Conservation (phyloP, 495 filamentous ascomycete genomes). For the Thermothielavioides terrestris region DNA sequence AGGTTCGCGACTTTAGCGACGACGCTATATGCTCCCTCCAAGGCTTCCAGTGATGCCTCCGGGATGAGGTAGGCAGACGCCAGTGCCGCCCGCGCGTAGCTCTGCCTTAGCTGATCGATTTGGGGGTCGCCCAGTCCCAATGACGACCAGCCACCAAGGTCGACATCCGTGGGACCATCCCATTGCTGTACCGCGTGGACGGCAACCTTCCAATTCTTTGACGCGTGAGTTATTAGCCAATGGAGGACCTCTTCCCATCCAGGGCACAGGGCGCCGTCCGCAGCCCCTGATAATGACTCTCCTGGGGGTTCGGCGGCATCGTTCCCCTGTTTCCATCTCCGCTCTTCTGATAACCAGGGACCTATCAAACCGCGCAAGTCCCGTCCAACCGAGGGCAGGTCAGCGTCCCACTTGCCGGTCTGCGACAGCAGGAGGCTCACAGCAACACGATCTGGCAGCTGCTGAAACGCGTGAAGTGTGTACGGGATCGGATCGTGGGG, state of each 20-base stretch:
- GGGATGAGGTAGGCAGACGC: conserved; percentile 64
- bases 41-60: conserved; percentile 46
- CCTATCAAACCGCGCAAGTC: conserved; percentile 70
- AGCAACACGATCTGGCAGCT: conserved; percentile 52
- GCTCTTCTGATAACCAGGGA: conserved; percentile 73
- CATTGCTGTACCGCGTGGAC: conserved; percentile 61
- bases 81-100: conserved; percentile 65
- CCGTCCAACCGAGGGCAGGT: conserved; percentile 46
- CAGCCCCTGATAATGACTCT: neutral
- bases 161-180: conserved; percentile 73
- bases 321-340: conserved; percentile 39
- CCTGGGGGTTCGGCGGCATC: conserved; percentile 4
- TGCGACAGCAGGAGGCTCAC: conserved; percentile 62
- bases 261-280: conserved; percentile 23
- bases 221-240: conserved; percentile 57
- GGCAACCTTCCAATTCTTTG: conserved; percentile 49
- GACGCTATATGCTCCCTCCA: conserved; percentile 56
- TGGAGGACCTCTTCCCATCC: conserved; percentile 75
- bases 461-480: conserved; percentile 53
- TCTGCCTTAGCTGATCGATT: conserved; percentile 43
- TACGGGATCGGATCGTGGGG: conserved; percentile 46
- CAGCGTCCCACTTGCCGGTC: conserved; percentile 36
- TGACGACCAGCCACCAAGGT: conserved; percentile 61
- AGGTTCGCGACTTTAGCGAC: conserved; percentile 51
- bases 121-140: conserved; percentile 45